Conservation (phyloP, 169 alveolate genomes). For the Cystoisospora suis region DNA sequence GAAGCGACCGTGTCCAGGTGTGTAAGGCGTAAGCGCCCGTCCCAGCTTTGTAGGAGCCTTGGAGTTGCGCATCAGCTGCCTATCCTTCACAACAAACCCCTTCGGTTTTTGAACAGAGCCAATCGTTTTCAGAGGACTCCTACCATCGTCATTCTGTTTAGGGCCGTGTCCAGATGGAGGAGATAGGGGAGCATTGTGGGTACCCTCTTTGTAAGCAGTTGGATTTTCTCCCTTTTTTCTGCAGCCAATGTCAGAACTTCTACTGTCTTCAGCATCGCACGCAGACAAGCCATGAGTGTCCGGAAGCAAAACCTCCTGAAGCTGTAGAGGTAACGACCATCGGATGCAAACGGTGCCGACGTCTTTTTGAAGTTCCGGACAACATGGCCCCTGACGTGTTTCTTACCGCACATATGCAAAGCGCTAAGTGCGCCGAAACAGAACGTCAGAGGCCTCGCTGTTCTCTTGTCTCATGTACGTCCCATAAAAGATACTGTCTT, state of each 20-base stretch:
- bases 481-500: neutral
- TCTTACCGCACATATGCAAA: neutral
- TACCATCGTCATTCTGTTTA: no score
- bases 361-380: neutral
- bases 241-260: neutral
- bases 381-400: neutral
- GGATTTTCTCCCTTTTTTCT: slow-evolving; percentile 25
- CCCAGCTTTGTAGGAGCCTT: no score
- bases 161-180: no score
- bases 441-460: neutral
- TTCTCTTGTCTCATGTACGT: neutral
- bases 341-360: slow-evolving; percentile 6
- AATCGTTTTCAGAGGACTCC: no score
- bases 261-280: slow-evolving; percentile 10
- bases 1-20: no score
- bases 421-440: neutral
- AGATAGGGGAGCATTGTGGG: slow-evolving; percentile 28
- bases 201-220: neutral
- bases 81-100: no score
- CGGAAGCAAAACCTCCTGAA: neutral
- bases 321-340: no score
- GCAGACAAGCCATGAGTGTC: neutral
- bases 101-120: no score
- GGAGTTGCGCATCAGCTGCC: no score
- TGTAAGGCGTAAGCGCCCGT: no score